Conservation (phyloP, 768 basidiomycete genomes). For the Chalciporus pseudorubinellus region DNA sequence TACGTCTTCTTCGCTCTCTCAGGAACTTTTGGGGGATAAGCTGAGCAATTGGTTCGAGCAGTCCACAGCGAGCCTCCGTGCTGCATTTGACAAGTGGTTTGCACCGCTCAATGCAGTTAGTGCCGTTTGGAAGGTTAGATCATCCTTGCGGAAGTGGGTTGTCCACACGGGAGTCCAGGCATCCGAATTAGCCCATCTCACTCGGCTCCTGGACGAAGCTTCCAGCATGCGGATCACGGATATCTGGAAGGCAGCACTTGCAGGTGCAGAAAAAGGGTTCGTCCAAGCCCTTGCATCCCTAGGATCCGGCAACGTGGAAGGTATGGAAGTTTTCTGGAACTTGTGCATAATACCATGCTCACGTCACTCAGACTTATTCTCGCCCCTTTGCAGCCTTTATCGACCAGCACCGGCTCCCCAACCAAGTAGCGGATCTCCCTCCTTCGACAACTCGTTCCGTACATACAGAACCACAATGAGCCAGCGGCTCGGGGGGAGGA, state of each 20-base stretch:
- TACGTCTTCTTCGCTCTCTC: slow-evolving; percentile 49
- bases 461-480: slow-evolving; percentile 61
- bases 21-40: slow-evolving; percentile 42
- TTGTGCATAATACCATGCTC: slow-evolving; percentile 4
- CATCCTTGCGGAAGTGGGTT: slow-evolving; percentile 48
- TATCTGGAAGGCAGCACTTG: slow-evolving; percentile 58
- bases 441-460: slow-evolving; percentile 48
- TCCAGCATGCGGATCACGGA: slow-evolving; percentile 51
- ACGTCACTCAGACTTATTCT: slow-evolving; percentile 40
- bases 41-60: slow-evolving; percentile 64
- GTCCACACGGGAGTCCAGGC: slow-evolving; percentile 41
- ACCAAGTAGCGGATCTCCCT: slow-evolving; percentile 35
- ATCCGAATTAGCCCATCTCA: slow-evolving; percentile 46
- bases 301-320: slow-evolving; percentile 11
- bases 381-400: slow-evolving; percentile 58
- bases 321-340: slow-evolving; percentile 10
- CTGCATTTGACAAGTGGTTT: slow-evolving; percentile 56
- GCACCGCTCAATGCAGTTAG: slow-evolving; percentile 53
- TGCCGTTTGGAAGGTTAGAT: slow-evolving; percentile 72
- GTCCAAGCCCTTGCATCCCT: slow-evolving; percentile 36
- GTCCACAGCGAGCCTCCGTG: slow-evolving; percentile 45
- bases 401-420: slow-evolving; percentile 48
- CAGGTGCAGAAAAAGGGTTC: slow-evolving; percentile 46
- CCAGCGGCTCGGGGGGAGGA: slow-evolving; percentile 64
- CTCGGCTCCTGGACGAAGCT: slow-evolving; percentile 48